Percentiles rank a stretch among this genome's conserved stretches.
Conservation (phyloP, 202 grass and related monocot species). For the Dendrocalamus latiflorus region DNA sequence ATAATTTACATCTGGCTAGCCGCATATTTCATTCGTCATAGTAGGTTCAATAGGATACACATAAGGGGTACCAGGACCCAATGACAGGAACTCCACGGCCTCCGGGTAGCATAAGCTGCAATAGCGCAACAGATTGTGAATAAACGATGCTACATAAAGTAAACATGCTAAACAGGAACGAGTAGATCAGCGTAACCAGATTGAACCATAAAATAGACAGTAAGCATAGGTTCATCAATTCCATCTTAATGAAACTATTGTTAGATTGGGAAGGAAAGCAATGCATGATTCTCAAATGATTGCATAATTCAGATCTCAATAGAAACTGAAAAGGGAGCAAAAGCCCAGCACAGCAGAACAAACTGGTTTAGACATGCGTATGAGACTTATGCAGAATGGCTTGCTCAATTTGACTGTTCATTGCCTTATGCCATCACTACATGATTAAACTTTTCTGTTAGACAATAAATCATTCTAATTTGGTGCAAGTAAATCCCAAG, state of each 20-base stretch:
- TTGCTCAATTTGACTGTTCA: background rate
- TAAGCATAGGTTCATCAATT: background rate
- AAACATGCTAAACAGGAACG: background rate
- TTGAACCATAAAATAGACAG: background rate
- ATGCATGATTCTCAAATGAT: background rate
- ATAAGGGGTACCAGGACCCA: constrained; percentile 6
- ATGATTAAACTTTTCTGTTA: background rate
- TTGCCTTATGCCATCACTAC: background rate
- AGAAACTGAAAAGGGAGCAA: background rate
- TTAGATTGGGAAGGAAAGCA: background rate
- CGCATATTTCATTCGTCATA: background rate
- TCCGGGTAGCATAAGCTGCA: constrained; percentile 29
- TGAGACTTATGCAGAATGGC: background rate
- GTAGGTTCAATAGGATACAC: constrained; percentile 21
- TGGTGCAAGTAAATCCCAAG: background rate
- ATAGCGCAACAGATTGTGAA: background rate
- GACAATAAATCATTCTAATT: background rate
- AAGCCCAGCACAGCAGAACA: background rate
- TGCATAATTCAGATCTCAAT: background rate
- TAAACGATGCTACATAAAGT: background rate
- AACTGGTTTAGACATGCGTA: background rate
- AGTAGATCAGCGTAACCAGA: background rate
- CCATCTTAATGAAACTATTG: background rate
- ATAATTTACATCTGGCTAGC: constrained; percentile 20
- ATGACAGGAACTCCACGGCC: background rate